Conservation (phyloP, 768 basidiomycete genomes). For the Boletus speciosus region DNA sequence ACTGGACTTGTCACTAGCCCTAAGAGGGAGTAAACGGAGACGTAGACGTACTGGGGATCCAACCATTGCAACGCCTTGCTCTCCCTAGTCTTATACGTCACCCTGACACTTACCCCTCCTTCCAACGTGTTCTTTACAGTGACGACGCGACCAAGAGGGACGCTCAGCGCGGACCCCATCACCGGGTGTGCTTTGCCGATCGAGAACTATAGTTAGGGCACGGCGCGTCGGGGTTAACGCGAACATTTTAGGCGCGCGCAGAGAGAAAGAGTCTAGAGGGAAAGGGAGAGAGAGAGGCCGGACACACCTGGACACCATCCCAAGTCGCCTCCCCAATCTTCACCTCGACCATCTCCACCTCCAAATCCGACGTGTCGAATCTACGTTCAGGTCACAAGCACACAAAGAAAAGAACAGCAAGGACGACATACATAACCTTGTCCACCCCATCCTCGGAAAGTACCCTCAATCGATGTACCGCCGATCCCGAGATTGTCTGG, state of each 20-base stretch:
- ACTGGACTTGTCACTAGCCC: neutral
- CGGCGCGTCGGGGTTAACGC: too few species aligned
- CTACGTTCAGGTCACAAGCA: slow-evolving; percentile 28
- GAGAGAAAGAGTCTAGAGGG: neutral
- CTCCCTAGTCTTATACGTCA: slow-evolving; percentile 70
- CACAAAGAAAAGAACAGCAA: neutral
- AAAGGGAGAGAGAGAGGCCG: too few species aligned
- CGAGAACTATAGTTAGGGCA: slow-evolving; percentile 40
- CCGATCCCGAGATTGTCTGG: slow-evolving; percentile 61
- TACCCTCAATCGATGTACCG: slow-evolving; percentile 56
- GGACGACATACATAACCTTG: slow-evolving; percentile 54
- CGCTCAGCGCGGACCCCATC: slow-evolving; percentile 71
- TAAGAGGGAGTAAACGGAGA: neutral
- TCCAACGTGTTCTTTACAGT: slow-evolving; percentile 12
- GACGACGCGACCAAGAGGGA: slow-evolving; percentile 47
- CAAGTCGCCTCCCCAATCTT: slow-evolving; percentile 35
- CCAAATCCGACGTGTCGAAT: slow-evolving; percentile 73
- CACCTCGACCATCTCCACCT: slow-evolving; percentile 52
- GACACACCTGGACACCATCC: slow-evolving; percentile 43
- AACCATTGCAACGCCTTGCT: slow-evolving; percentile 88
- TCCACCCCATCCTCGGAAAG: slow-evolving; percentile 45
- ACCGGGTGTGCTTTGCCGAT: slow-evolving; percentile 56
- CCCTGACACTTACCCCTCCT: slow-evolving; percentile 43
- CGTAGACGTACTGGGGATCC: slow-evolving; percentile 56
- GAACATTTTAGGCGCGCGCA: neutral